Evolutionary conservation across 208 protist species (phyloP), one percentile per base, ranked within the genome.

Genomic region (Acanthamoeba castellanii): DNA sequence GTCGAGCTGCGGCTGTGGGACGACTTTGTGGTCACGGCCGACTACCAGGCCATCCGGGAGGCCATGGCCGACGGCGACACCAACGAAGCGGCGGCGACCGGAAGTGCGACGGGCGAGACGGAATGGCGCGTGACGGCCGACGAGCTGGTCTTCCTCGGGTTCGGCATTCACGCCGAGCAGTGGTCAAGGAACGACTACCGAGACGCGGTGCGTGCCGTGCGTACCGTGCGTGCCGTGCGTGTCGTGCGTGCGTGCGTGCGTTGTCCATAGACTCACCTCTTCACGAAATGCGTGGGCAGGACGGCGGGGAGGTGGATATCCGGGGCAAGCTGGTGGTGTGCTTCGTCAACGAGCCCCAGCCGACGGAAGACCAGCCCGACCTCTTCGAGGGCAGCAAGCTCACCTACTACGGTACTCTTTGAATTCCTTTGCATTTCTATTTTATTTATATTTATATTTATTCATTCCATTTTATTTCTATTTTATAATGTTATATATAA

Each of bases 1-100:
- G 3, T 85, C 8, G 47, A 85, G 78, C 78, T 85, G 22, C 78
- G n/a, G 30, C 30, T 85, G 47, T 85, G 78, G 78, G 78, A 85
- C 78, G 78, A 85, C 47, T 85, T 85, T 32, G 78, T 85, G 9
- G 78, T 85, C 13, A 85, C 78, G 11, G 78, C 78, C 78, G 78
- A 85, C 47, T 85, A 85, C 30, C 78, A 85, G 47, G 78, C 78
- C 27, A 59, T 85, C 27, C 52, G 16, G 16, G 45, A 59, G 27
- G 45, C 34, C 47, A 55, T 30, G 30, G 4, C 6, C 70, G 57
- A 14, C 72, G 32, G 8, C 72, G n/a, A 45, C 72, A 45, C 32
- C 72, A 47, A 13, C 13, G 70, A 20, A 70, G 64, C 27, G n/a
- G n/a, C 18, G 64, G 64, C 11, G 61, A 68, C 27, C 18, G 61